Evolutionary conservation across 2,329 filamentous ascomycete species (phyloP).

Genomic region (Metarhizium sp.): DNA sequence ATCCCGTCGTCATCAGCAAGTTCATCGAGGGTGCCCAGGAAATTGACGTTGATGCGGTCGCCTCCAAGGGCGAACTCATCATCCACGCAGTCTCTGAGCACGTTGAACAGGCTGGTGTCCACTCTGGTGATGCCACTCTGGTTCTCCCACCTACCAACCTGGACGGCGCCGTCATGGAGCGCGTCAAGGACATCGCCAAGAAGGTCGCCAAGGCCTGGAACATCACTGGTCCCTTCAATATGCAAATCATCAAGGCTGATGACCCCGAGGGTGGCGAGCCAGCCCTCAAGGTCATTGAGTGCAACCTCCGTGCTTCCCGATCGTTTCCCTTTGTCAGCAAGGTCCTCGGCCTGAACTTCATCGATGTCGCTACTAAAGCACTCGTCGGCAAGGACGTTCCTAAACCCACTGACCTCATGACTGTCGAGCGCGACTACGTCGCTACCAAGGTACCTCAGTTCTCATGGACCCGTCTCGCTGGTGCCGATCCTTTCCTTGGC

Average conservation of each 20-base stretch:
- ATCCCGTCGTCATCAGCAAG: slow-evolving; percentile 96
- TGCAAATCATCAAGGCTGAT: slow-evolving; percentile 97
- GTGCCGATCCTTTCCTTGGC: slow-evolving; percentile 92
- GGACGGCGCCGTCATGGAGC: slow-evolving; percentile 66
- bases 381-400: slow-evolving; percentile 80
- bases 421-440: slow-evolving; percentile 77
- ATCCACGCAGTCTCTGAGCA: slow-evolving; percentile 92
- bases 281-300: slow-evolving; percentile 91
- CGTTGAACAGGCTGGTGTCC: slow-evolving; percentile 92
- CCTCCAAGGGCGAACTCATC: slow-evolving; percentile 74
- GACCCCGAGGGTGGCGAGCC: slow-evolving; percentile 65
- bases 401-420: slow-evolving; percentile 80
- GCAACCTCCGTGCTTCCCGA: slow-evolving; percentile 92
- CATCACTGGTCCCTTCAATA: slow-evolving; percentile 98
- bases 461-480: slow-evolving; percentile 95
- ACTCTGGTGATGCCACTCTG: slow-evolving; percentile 94
- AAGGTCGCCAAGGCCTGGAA: slow-evolving; percentile 97
- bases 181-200: slow-evolving; percentile 88
- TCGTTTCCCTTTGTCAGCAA: slow-evolving; percentile 99
- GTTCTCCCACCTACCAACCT: slow-evolving; percentile 80
- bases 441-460: slow-evolving; percentile 98
- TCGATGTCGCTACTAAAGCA: slow-evolving; percentile 88
- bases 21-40: slow-evolving; percentile 96
- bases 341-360: slow-evolving; percentile 93
- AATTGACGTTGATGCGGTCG: slow-evolving; percentile 93